Evolutionary conservation across 352 stramenopile genomes (phyloP).

Genomic region (Globisporangium apiculatum): DNA sequence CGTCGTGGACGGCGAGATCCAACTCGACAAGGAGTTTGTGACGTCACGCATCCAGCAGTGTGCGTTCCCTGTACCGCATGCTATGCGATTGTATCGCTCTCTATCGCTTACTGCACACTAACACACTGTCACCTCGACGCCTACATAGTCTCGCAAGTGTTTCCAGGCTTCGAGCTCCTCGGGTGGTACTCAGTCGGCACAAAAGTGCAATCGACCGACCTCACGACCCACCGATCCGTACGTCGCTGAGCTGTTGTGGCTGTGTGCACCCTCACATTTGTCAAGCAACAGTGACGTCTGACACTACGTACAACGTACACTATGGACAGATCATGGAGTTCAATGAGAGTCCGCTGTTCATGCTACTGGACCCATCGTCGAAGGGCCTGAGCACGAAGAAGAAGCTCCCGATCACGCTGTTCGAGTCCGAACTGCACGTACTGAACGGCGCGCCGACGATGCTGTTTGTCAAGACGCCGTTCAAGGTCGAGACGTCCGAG

Average conservation of each 20-base stretch:
- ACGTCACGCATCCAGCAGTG: slow-evolving; percentile 75
- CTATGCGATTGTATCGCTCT: too few relatives aligned
- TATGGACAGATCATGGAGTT: slow-evolving; percentile 74
- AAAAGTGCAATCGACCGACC: slow-evolving; percentile 61
- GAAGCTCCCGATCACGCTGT: slow-evolving; percentile 83
- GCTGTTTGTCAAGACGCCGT: slow-evolving; percentile 85
- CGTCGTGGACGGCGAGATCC: slow-evolving; percentile 34
- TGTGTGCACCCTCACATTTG: neutral
- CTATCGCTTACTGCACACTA: too few relatives aligned
- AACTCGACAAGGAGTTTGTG: slow-evolving; percentile 83
- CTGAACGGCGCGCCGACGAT: slow-evolving; percentile 81
- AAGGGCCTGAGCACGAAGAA: slow-evolving; percentile 69
- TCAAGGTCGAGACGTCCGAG: slow-evolving; percentile 85
- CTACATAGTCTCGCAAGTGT: slow-evolving; percentile 68
- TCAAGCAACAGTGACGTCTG: too few relatives aligned
- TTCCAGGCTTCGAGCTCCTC: slow-evolving; percentile 81
- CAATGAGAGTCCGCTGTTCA: slow-evolving; percentile 78
- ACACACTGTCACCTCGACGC: neutral
- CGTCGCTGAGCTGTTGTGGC: neutral
- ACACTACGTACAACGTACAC: too few relatives aligned
- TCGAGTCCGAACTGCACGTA: slow-evolving; percentile 84
- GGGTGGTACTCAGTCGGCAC: slow-evolving; percentile 84
- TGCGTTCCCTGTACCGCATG: slow-evolving; percentile 18
- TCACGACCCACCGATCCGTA: slow-evolving; percentile 72
- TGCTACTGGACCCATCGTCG: slow-evolving; percentile 63